Percentiles rank a stretch among this genome's conserved stretches.
Evolutionary conservation across 495 filamentous ascomycete species (phyloP).

Genomic region (Xylaria nigripes): DNA sequence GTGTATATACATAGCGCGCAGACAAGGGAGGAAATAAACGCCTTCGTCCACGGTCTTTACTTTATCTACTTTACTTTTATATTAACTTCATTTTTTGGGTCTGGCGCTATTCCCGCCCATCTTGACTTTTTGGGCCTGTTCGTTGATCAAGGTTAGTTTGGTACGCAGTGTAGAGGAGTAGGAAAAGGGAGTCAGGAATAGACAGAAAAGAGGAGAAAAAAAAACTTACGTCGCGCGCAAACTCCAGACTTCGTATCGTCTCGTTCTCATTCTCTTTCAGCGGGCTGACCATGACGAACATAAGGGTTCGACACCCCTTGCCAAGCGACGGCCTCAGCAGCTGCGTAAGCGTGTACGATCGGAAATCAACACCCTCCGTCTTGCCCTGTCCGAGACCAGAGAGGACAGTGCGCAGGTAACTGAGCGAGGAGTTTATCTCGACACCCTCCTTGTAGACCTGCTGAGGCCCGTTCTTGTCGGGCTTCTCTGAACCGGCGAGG

Average conservation of each 20-base stretch:
- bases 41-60: neutral
- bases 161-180: neutral
- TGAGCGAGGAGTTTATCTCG: conserved; percentile 91
- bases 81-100: conserved; percentile 16
- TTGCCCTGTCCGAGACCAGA: conserved; percentile 80
- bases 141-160: conserved; percentile 13
- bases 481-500: conserved; percentile 83
- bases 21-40: too few relatives aligned
- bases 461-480: conserved; percentile 74
- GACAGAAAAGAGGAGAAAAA: conserved; percentile 1
- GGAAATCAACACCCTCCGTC: conserved; percentile 82
- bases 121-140: conserved; percentile 27
- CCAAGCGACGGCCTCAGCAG: conserved; percentile 91
- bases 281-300: conserved; percentile 98
- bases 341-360: conserved; percentile 95
- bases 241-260: conserved; percentile 90
- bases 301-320: conserved; percentile 93
- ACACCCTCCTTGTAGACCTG: conserved; percentile 89
- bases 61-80: neutral
- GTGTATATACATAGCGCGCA: too few relatives aligned
- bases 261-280: conserved; percentile 85
- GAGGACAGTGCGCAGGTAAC: conserved; percentile 91
- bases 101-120: conserved; percentile 22
- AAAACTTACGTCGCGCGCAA: conserved; percentile 74
- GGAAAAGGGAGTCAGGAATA: neutral